These are phyloP conservation scores for Pholiota molesta DNA, from an alignment of 768 basidiomycete species.

Conservation along the genomic window DNA sequence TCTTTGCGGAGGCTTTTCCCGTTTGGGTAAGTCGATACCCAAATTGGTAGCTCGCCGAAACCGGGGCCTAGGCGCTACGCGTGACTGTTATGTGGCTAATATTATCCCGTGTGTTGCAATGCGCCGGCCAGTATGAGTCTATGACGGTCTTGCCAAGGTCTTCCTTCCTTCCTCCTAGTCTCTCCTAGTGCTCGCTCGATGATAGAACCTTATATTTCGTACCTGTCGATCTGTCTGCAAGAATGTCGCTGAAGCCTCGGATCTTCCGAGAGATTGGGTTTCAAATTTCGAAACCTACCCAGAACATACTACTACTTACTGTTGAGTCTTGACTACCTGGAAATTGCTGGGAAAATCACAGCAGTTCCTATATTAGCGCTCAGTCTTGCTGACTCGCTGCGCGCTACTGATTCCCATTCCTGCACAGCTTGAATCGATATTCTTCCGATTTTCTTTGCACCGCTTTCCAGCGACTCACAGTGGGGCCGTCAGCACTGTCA, in stretches of 20 bases:
- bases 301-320: too few relatives aligned
- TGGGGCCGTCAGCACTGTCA: too few relatives aligned
- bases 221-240: constrained; percentile 3
- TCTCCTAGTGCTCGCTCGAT: background rate
- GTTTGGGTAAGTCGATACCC: too few relatives aligned
- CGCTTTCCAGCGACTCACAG: background rate
- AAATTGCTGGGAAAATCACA: background rate
- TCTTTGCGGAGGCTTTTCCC: too few relatives aligned
- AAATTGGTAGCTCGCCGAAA: too few relatives aligned
- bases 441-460: background rate
- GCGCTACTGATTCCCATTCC: background rate
- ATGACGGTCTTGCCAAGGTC: too few relatives aligned
- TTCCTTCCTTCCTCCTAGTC: background rate
- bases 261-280: constrained; percentile 4
- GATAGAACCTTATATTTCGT: background rate
- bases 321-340: too few relatives aligned
- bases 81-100: too few relatives aligned
- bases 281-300: too few relatives aligned
- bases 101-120: too few relatives aligned
- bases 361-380: constrained; percentile 1
- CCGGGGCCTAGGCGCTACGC: too few relatives aligned
- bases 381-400: background rate
- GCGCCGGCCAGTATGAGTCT: background rate
- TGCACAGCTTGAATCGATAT: background rate
- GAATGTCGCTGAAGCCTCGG: constrained; percentile 10